Conservation (phyloP, 2,329 filamentous ascomycete genomes). For the Aspergillus fischeri region DNA sequence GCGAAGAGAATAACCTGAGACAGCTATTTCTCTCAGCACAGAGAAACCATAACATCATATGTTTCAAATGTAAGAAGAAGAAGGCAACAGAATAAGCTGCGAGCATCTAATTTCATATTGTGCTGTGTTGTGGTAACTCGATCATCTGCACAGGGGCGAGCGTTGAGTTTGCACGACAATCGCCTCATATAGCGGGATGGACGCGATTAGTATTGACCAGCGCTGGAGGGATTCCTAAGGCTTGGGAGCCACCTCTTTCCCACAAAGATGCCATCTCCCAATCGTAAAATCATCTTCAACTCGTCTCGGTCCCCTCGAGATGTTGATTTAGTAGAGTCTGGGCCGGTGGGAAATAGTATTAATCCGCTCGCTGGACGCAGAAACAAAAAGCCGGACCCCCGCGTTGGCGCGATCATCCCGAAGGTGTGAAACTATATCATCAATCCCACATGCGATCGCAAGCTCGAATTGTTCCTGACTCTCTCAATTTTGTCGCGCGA, state of each 20-base stretch:
- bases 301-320: neutral
- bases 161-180: neutral
- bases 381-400: conserved; percentile 40
- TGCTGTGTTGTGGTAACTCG: neutral
- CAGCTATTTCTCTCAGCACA: neutral
- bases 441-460: conserved; percentile 12
- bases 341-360: conserved; percentile 38
- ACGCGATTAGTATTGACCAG: conserved; percentile 1
- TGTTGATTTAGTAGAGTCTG: conserved; percentile 14
- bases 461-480: conserved; percentile 8
- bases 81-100: neutral
- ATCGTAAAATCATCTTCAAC: neutral
- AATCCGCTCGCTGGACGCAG: conserved; percentile 39
- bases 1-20: neutral
- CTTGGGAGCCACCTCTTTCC: neutral
- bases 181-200: conserved; percentile 8
- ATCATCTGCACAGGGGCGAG: neutral
- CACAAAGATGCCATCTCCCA: neutral
- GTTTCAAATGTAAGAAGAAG: neutral
- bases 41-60: neutral
- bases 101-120: neutral
- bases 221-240: neutral
- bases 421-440: conserved; percentile 26
- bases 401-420: conserved; percentile 30
- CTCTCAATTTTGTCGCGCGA: conserved; percentile 19